phyloP scores from a whole-genome alignment of 1,284 basidiomycete species.

The Xanthoconium separans region DNA sequence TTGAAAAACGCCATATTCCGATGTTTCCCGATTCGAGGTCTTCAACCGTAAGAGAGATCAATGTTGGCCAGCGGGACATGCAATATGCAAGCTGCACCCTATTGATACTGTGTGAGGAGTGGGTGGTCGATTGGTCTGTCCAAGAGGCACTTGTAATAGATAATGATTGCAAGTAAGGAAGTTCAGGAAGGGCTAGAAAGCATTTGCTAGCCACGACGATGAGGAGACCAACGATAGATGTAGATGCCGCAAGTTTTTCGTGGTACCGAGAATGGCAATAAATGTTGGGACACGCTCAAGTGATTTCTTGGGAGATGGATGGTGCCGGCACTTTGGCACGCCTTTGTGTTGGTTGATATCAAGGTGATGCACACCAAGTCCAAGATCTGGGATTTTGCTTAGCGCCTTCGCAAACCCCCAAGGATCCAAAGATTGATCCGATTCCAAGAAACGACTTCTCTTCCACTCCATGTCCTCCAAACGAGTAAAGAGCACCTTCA shows the following conservation, averaged over 20 bases:
- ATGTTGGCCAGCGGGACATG: too few species aligned
- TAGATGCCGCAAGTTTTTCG: not conserved
- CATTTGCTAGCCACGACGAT: too few species aligned
- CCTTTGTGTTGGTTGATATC: not conserved
- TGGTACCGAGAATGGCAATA: not conserved
- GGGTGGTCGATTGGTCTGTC: too few species aligned
- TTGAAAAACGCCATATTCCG: too few species aligned
- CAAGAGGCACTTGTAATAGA: too few species aligned
- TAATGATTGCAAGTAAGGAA: too few species aligned
- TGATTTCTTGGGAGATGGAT: not conserved
- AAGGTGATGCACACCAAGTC: not conserved
- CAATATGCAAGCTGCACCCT: too few species aligned
- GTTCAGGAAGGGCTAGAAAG: too few species aligned
- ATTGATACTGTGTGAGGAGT: too few species aligned
- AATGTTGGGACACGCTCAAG: not conserved
- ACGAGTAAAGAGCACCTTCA: not conserved
- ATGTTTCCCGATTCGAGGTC: too few species aligned
- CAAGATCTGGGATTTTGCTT: not conserved
- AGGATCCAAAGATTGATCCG: constrained; percentile 20
- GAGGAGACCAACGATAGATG: too few species aligned
- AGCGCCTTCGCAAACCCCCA: constrained; percentile 6
- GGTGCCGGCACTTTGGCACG: not conserved
- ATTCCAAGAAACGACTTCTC: not conserved
- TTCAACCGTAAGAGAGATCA: too few species aligned
- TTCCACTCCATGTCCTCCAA: not conserved